phyloP scores from a whole-genome alignment of 257 asterid genomes.

The Salvia splendens region DNA sequence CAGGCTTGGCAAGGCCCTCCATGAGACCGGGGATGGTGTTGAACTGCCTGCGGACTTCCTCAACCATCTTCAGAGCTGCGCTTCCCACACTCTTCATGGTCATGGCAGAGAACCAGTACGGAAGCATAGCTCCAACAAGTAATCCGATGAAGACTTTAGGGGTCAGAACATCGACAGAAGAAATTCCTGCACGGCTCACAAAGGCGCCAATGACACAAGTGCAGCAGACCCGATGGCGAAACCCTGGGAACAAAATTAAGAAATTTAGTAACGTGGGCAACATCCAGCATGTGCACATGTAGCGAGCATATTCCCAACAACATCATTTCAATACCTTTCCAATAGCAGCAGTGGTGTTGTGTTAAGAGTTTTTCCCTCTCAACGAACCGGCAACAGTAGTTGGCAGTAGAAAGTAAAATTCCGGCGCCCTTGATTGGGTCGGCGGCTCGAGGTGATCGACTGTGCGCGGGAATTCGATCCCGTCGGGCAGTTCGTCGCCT shows the following conservation, averaged over 20 bases:
- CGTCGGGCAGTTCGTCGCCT: too few species aligned
- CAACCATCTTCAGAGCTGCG: conserved; percentile 92
- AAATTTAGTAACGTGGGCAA: background rate
- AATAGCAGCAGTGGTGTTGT: conserved; percentile 95
- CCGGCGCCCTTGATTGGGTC: too few species aligned
- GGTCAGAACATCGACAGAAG: conserved; percentile 76
- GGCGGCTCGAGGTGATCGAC: too few species aligned
- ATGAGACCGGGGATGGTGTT: conserved; percentile 83
- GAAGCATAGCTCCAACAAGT: conserved; percentile 90
- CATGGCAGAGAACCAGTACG: conserved; percentile 97
- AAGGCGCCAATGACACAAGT: conserved; percentile 89
- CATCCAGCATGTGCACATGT: too few species aligned
- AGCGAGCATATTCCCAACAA: background rate
- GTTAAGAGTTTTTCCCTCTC: too few species aligned
- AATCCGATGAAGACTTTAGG: conserved; percentile 84
- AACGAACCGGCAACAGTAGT: too few species aligned
- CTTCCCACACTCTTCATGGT: conserved; percentile 96
- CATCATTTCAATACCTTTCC: conserved; percentile 59
- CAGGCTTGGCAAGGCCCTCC: conserved; percentile 82
- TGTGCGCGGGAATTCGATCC: too few species aligned
- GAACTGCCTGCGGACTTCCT: conserved; percentile 89
- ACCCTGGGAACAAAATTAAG: conserved; percentile 47
- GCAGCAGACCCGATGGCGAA: conserved; percentile 95
- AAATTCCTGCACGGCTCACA: conserved; percentile 78
- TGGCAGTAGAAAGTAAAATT: too few species aligned